A percentile compares a stretch with the other conserved stretches of the same genome.
Evolutionary conservation across 345 rosid genomes (phyloP).

Genomic region (Dipteronia sinensis): DNA sequence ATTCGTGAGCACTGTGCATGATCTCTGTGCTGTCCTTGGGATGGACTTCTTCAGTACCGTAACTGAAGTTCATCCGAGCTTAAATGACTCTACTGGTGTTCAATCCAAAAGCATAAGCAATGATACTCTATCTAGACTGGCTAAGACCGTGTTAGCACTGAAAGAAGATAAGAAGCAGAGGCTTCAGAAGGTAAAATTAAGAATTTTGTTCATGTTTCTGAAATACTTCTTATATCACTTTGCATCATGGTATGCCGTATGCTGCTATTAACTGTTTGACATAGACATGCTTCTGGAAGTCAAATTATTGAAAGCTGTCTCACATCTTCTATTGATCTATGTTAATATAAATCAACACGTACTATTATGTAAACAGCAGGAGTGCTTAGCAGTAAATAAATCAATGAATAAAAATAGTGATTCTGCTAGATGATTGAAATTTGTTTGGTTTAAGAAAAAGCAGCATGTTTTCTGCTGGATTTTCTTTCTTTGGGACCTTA

Average conservation of each 20-base stretch:
- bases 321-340: background rate
- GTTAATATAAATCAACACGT: background rate
- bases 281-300: too few relatives aligned
- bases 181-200: constrained; percentile 64
- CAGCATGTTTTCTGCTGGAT: background rate
- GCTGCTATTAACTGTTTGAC: background rate
- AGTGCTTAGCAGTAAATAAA: too few relatives aligned
- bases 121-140: constrained; percentile 78
- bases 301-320: background rate
- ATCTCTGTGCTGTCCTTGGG: constrained; percentile 86
- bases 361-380: too few relatives aligned
- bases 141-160: constrained; percentile 72
- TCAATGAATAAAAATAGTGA: too few relatives aligned
- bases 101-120: constrained; percentile 93
- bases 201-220: background rate
- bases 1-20: constrained; percentile 91
- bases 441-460: background rate
- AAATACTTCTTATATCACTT: background rate
- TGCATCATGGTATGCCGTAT: background rate
- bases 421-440: too few relatives aligned
- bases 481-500: background rate
- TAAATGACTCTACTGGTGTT: constrained; percentile 62
- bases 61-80: constrained; percentile 94
- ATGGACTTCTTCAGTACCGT: constrained; percentile 83
- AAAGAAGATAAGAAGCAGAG: constrained; percentile 89